Evolutionary conservation across 495 filamentous ascomycete species (phyloP).

Genomic region (Penicillium verhagenii): DNA sequence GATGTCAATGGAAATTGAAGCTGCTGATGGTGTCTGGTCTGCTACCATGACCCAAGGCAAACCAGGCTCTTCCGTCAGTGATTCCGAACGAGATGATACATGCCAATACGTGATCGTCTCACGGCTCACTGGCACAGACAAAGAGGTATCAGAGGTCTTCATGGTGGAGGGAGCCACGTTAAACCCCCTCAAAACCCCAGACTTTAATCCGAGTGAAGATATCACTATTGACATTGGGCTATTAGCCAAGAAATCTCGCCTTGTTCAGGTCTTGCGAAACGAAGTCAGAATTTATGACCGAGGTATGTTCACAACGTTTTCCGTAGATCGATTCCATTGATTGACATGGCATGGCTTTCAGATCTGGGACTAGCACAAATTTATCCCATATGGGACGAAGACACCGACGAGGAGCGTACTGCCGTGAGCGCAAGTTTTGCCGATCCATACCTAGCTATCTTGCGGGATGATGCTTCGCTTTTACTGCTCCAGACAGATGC

Average conservation of each 20-base stretch:
- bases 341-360: conserved; percentile 25
- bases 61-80: conserved; percentile 29
- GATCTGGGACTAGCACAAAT: conserved; percentile 87
- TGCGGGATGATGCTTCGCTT: conserved; percentile 77
- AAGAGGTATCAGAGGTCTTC: conserved; percentile 43
- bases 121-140: conserved; percentile 28
- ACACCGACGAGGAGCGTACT: conserved; percentile 71
- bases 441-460: conserved; percentile 83
- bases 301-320: conserved; percentile 52
- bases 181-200: conserved; percentile 49
- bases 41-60: conserved; percentile 19
- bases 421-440: conserved; percentile 79
- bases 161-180: conserved; percentile 26
- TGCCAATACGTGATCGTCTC: conserved; percentile 41
- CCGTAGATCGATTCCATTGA: neutral
- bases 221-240: conserved; percentile 78
- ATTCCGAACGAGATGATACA: conserved; percentile 47
- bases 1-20: conserved; percentile 47
- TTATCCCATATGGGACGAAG: conserved; percentile 84
- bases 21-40: conserved; percentile 39
- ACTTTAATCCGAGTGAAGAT: conserved; percentile 86
- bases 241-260: conserved; percentile 67
- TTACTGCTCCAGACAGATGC: conserved; percentile 73
- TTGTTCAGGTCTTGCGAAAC: conserved; percentile 80
- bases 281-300: conserved; percentile 87